phyloP scores from a whole-genome alignment of 1,284 basidiomycete species.

The Ganoderma meredithae region DNA sequence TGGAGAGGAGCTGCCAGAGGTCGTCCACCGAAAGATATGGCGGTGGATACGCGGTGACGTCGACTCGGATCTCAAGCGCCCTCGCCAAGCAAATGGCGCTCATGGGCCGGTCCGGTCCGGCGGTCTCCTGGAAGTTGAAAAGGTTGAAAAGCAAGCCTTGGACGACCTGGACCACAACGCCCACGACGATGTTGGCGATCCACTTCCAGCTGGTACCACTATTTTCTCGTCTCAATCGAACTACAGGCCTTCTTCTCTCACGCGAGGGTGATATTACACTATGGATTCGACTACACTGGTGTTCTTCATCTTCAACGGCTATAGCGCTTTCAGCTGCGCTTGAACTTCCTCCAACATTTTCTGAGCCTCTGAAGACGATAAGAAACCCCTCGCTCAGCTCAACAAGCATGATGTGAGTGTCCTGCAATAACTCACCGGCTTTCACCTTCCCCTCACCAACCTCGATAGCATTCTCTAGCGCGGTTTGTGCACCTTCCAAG shows the following conservation, averaged over 20 bases:
- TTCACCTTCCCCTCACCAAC: slow-evolving; percentile 14
- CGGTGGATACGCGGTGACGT: neutral
- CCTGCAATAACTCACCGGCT: slow-evolving; percentile 6
- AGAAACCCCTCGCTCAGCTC: neutral
- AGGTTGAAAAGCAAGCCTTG: no score
- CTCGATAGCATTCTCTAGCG: slow-evolving; percentile 12
- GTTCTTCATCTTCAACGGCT: neutral
- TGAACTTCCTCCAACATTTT: slow-evolving; percentile 11
- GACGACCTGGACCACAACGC: no score
- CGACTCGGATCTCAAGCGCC: neutral
- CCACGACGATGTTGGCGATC: no score
- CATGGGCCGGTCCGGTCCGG: no score
- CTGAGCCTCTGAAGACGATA: slow-evolving; percentile 11
- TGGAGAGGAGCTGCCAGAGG: neutral
- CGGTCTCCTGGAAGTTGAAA: no score
- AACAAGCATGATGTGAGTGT: neutral
- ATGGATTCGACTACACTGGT: neutral
- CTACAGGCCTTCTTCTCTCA: no score
- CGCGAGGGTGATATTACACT: neutral
- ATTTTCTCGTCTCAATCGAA: no score
- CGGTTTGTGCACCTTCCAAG: neutral
- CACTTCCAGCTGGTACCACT: no score
- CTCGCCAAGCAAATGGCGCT: neutral
- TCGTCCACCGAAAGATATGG: no score
- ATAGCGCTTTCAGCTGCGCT: neutral